phyloP scores from a whole-genome alignment of 768 basidiomycete genomes.

The Antrodiella citrinella region DNA sequence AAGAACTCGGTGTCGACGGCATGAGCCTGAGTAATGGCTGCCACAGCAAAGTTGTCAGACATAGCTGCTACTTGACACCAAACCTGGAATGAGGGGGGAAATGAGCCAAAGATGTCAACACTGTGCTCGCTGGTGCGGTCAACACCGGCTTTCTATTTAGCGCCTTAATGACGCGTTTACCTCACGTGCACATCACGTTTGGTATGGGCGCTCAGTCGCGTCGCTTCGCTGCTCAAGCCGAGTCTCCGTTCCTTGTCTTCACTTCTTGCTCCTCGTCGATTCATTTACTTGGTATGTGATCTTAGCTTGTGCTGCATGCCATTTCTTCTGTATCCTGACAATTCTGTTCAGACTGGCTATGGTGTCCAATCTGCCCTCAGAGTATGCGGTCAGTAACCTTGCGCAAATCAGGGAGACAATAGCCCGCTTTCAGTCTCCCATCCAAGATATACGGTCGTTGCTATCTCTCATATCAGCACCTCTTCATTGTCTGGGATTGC shows the following conservation, averaged over 20 bases:
- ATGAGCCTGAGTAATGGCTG: slow-evolving; percentile 25
- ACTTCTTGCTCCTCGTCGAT: too few relatives aligned
- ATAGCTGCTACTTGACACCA: slow-evolving; percentile 5
- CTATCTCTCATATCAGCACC: slow-evolving; percentile 51
- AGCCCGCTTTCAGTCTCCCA: slow-evolving; percentile 19
- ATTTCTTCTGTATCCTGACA: background rate
- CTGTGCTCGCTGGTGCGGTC: too few relatives aligned
- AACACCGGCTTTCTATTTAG: too few relatives aligned
- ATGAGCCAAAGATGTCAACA: too few relatives aligned
- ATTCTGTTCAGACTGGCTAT: too few relatives aligned
- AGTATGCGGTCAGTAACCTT: slow-evolving; percentile 12
- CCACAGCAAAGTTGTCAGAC: slow-evolving; percentile 17
- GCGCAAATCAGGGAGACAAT: slow-evolving; percentile 21
- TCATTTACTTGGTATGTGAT: too few relatives aligned
- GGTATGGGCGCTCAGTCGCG: too few relatives aligned
- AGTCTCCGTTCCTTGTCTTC: too few relatives aligned
- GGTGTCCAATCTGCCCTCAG: too few relatives aligned
- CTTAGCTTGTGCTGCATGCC: background rate
- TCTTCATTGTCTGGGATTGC: slow-evolving; percentile 45
- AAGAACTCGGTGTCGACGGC: slow-evolving; percentile 58
- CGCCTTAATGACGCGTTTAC: background rate
- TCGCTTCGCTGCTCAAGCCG: too few relatives aligned
- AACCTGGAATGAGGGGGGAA: background rate
- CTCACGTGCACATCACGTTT: background rate
- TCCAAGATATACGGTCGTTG: slow-evolving; percentile 43